These are phyloP conservation scores for Exophiala dermatitidis DNA, from an alignment of 2,329 filamentous ascomycete species.

Conservation along the genomic window DNA sequence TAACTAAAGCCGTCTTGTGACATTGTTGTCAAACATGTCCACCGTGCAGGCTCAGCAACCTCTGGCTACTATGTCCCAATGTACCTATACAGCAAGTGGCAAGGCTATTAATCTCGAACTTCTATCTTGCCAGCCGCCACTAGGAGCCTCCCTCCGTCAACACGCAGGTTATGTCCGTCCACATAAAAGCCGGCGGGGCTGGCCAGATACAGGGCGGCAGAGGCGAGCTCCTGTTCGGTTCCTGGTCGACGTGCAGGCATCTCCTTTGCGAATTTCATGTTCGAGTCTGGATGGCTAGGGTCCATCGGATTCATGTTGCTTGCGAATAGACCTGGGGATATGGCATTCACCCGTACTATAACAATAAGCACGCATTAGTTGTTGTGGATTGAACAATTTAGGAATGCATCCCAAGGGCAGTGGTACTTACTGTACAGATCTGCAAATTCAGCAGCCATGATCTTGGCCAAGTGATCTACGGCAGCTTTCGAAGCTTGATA, in stretches of 20 bases:
- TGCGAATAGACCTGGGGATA: not conserved
- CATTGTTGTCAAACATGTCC: no score
- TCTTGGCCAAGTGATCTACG: conserved; percentile 3
- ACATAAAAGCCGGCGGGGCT: conserved; percentile 1
- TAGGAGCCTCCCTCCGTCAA: not conserved
- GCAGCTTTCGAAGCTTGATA: conserved; percentile 20
- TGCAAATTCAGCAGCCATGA: conserved; percentile 2
- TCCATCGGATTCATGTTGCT: conserved; percentile 2
- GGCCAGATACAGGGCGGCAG: not conserved
- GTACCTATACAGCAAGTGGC: no score
- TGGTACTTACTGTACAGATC: conserved; percentile 2
- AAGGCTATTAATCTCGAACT: not conserved
- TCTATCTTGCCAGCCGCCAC: not conserved
- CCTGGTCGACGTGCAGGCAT: not conserved
- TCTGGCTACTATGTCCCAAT: no score
- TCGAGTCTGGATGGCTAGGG: not conserved
- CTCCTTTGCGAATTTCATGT: not conserved
- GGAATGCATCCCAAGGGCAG: not conserved
- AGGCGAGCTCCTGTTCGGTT: not conserved
- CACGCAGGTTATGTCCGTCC: not conserved
- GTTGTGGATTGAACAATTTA: not conserved
- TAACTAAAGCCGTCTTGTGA: no score
- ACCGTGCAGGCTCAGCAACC: no score
- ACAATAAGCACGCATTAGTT: not conserved
- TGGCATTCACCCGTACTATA: conserved; percentile 1